These are phyloP conservation scores for Grosmannia serpens DNA, from an alignment of 2,329 filamentous ascomycete genomes.

Conservation along the genomic window DNA sequence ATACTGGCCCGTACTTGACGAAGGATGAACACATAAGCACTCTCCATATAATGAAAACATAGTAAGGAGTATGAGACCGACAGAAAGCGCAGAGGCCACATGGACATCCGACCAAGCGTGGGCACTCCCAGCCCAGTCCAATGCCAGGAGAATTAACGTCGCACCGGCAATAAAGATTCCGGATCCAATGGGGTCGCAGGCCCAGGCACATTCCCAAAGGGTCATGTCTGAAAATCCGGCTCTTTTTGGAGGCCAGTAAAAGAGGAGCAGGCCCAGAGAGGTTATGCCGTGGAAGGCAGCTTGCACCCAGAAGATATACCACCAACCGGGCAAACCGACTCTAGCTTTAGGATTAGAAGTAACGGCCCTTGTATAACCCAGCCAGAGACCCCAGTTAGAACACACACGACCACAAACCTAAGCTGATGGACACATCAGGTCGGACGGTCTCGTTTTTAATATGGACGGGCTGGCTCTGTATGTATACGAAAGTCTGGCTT, in stretches of 20 bases:
- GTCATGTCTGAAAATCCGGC: slow-evolving; percentile 25
- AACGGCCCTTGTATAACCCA: slow-evolving; percentile 48
- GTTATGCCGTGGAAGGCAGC: slow-evolving; percentile 39
- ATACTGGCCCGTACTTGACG: no score
- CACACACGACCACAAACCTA: slow-evolving; percentile 45
- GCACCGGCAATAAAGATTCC: slow-evolving; percentile 29
- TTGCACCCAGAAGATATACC: slow-evolving; percentile 49
- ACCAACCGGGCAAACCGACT: slow-evolving; percentile 37
- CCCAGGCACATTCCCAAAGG: slow-evolving; percentile 29
- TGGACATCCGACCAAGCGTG: slow-evolving; percentile 28
- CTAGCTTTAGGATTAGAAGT: slow-evolving; percentile 17
- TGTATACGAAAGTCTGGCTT: neutral
- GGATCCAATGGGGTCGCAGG: slow-evolving; percentile 35
- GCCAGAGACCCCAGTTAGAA: slow-evolving; percentile 28
- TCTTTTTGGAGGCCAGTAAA: slow-evolving; percentile 33
- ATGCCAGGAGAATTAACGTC: slow-evolving; percentile 30
- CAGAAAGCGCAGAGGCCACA: slow-evolving; percentile 27
- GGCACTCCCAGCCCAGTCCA: slow-evolving; percentile 34
- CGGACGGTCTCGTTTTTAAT: slow-evolving; percentile 18
- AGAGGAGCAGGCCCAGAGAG: slow-evolving; percentile 32
- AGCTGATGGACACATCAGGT: slow-evolving; percentile 28
- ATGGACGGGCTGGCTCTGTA: slow-evolving; percentile 8
- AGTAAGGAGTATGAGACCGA: slow-evolving; percentile 28
- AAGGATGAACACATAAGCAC: slow-evolving; percentile 4
- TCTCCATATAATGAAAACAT: slow-evolving; percentile 28